Evolutionary conservation across 495 filamentous ascomycete genomes (phyloP).

Genomic region (Neurospora sp.): DNA sequence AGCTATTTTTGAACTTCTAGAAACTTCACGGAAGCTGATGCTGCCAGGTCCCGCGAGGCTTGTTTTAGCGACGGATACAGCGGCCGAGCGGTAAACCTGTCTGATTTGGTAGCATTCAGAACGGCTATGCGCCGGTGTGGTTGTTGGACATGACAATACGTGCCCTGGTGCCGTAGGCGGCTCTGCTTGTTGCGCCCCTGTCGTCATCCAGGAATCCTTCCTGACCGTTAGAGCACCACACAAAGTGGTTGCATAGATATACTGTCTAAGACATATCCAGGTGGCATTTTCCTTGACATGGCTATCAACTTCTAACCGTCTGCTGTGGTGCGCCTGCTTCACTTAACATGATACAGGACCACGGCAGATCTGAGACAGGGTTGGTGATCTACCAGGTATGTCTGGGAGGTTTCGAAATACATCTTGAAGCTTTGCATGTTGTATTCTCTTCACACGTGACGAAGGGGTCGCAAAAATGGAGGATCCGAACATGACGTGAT

Average conservation of each 20-base stretch:
- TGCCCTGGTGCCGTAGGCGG: background rate
- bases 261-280: background rate
- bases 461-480: background rate
- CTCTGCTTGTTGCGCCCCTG: background rate
- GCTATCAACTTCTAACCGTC: background rate
- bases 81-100: background rate
- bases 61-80: background rate
- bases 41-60: background rate
- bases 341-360: background rate
- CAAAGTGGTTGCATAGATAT: background rate
- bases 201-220: background rate
- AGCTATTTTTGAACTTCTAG: background rate
- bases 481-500: background rate
- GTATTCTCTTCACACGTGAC: background rate
- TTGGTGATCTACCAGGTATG: background rate
- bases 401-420: background rate
- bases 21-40: background rate
- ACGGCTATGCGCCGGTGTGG: background rate
- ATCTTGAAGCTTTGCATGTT: background rate
- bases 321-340: background rate
- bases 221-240: background rate
- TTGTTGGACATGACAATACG: background rate
- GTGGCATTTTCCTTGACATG: background rate
- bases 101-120: background rate
- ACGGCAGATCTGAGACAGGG: background rate